Base-by-base conservation (phyloP, 1,139 yeast species). In the Zygoascus sp. region DNA sequence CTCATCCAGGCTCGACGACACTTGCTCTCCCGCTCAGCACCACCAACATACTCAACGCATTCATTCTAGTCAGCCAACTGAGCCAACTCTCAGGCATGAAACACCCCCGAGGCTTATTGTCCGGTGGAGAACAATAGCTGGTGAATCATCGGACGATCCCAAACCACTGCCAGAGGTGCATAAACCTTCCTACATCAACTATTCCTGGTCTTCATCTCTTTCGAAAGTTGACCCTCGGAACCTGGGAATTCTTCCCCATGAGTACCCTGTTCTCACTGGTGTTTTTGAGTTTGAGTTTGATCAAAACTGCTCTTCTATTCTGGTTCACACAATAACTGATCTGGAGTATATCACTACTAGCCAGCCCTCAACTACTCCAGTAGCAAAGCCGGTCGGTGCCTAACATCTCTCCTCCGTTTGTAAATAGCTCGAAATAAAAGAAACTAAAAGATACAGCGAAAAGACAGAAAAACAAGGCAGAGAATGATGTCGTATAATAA, bases 271-370 rank as follows among this genome's bases (percentile, higher is more conserved):
- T 2, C 62, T 82, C 11, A 74, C 77, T 44, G 96, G 96, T 0
- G 68, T 83, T 7, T 87, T 88, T 61, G 77, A 86, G 28, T 87
- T 87, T 61, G 95, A 85, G 57, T 72, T 88, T 51, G 79, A 75
- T 59, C 70, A 71, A 11, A 70, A 72, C 27, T 82, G 85, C 63
- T 74, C 77, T 46, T 61, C 71, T 51, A 77, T 88, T 20, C 48
- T 73, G 25, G 86, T 81, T n/a, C 92, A 87, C 61, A 82, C 89
- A 1, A 74, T 88, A 40, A 95, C 87, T 54, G 80, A 85, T 58
- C 75, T 88, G 50, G 87, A 85, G 58, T 74, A 85, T 51, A 67
- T 81, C 44, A 84, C 64, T 8, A 53, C 56, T 40, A 61, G 60
- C 4, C 45, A 41, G 10, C 38, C 44, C 13, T 39, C 36, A 10